Conservation (phyloP, 495 filamentous ascomycete species). For the Penicillium subrubescens region DNA sequence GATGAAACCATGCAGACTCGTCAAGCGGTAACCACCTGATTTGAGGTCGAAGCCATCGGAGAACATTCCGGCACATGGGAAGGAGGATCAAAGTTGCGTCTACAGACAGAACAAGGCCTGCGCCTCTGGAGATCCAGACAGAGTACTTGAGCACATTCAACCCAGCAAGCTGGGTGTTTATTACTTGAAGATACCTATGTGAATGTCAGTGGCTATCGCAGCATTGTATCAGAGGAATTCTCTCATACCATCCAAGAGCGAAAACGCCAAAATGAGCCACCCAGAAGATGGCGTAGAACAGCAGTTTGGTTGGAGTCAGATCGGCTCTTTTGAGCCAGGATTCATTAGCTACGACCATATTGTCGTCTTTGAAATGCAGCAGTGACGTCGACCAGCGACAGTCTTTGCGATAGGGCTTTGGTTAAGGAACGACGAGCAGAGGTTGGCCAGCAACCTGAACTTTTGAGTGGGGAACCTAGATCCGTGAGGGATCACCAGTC, state of each 20-base stretch:
- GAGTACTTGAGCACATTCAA: slow-evolving; percentile 85
- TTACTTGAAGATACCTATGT: slow-evolving; percentile 73
- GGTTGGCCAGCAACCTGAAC: slow-evolving; percentile 34
- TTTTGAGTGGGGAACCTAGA: not conserved
- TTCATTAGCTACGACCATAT: slow-evolving; percentile 19
- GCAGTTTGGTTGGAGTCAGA: slow-evolving; percentile 64
- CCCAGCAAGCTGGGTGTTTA: slow-evolving; percentile 64
- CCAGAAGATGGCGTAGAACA: slow-evolving; percentile 89
- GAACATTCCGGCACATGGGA: slow-evolving; percentile 90
- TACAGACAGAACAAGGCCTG: slow-evolving; percentile 76
- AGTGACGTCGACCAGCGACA: slow-evolving; percentile 28
- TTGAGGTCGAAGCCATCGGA: slow-evolving; percentile 84
- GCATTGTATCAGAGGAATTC: not conserved
- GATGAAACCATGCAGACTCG: slow-evolving; percentile 95
- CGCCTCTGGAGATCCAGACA: slow-evolving; percentile 95
- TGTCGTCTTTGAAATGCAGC: slow-evolving; percentile 5
- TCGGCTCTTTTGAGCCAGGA: slow-evolving; percentile 50
- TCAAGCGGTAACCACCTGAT: slow-evolving; percentile 87
- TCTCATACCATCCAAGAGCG: slow-evolving; percentile 77
- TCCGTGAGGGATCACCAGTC: not conserved
- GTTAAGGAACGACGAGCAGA: slow-evolving; percentile 27
- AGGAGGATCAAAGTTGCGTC: slow-evolving; percentile 87
- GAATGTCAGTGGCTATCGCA: slow-evolving; percentile 7
- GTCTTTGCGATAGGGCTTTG: not conserved
- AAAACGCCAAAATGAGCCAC: slow-evolving; percentile 80